phyloP scores from a whole-genome alignment of 495 filamentous ascomycete species.

The Hypoxylon perforatum region DNA sequence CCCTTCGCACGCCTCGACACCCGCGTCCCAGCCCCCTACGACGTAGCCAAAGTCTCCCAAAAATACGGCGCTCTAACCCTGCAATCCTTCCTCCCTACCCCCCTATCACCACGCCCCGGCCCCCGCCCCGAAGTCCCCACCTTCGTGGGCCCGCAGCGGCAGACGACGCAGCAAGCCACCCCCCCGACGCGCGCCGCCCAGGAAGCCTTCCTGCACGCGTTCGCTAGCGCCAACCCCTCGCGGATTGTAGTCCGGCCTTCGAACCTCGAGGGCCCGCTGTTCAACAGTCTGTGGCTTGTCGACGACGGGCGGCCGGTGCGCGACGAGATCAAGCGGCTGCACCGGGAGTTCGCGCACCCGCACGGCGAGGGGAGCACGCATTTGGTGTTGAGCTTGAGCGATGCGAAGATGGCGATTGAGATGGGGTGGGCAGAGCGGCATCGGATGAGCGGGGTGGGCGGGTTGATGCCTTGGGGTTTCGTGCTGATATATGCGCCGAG shows the following conservation, averaged over 20 bases:
- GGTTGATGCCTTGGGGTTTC: conserved; percentile 36
- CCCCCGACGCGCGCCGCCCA: conserved; percentile 1
- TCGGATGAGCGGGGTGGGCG: conserved; percentile 38
- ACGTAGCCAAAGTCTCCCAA: background rate
- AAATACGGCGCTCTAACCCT: conserved; percentile 27
- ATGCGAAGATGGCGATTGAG: conserved; percentile 42
- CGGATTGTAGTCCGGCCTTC: conserved; percentile 37
- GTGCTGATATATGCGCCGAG: conserved; percentile 50
- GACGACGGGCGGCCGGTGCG: conserved; percentile 1
- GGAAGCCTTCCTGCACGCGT: conserved; percentile 21
- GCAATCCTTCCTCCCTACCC: conserved; percentile 22
- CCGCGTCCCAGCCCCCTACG: conserved; percentile 36
- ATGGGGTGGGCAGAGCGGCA: conserved; percentile 47
- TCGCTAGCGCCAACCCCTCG: conserved; percentile 29
- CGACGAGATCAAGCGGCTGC: conserved; percentile 10
- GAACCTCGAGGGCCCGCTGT: conserved; percentile 42
- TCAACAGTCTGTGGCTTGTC: conserved; percentile 35
- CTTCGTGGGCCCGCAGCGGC: conserved; percentile 46
- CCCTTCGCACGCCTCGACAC: conserved; percentile 40
- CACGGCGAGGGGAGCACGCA: conserved; percentile 46
- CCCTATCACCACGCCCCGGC: conserved; percentile 18
- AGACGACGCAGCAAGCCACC: conserved; percentile 23
- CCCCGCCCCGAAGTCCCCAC: conserved; percentile 28
- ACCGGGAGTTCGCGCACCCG: conserved; percentile 45
- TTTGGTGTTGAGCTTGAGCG: conserved; percentile 39